Evolutionary conservation across 2,329 filamentous ascomycete species (phyloP).

Genomic region (Fonsecaea pedrosoi): DNA sequence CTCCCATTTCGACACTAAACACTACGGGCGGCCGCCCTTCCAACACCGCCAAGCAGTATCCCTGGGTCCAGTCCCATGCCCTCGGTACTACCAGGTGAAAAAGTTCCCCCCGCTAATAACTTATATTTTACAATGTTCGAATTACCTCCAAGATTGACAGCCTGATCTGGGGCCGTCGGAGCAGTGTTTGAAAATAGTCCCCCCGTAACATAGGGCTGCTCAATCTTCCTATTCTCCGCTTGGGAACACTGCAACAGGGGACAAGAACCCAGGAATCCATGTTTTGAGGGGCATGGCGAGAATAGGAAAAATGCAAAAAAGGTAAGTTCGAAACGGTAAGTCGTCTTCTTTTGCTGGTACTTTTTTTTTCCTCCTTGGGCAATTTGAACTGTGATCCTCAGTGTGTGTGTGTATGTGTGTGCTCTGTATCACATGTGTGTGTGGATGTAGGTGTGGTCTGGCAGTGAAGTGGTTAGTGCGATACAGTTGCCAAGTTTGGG

Average conservation of each 20-base stretch:
- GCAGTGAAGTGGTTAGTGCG: neutral
- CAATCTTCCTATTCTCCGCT: slow-evolving; percentile 4
- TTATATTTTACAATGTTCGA: neutral
- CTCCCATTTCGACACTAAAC: neutral
- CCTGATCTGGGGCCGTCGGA: neutral
- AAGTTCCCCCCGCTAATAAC: neutral
- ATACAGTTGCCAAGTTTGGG: neutral
- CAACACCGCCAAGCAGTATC: neutral
- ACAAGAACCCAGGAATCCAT: neutral
- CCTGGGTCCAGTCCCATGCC: neutral
- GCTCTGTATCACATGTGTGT: neutral
- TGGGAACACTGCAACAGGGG: slow-evolving; percentile 1
- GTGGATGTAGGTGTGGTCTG: neutral
- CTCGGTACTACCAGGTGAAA: neutral
- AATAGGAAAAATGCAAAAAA: neutral
- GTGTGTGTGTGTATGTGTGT: too few species aligned
- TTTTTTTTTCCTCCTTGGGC: neutral
- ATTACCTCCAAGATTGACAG: neutral
- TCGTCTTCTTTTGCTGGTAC: neutral
- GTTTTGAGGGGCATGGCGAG: neutral
- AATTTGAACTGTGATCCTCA: neutral
- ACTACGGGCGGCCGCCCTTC: neutral
- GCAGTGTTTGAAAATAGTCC: neutral
- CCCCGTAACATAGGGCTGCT: slow-evolving; percentile 3
- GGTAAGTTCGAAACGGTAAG: slow-evolving; percentile 8